These are phyloP conservation scores for Fonsecaea pedrosoi DNA, from an alignment of 2,329 filamentous ascomycete species.

Conservation along the genomic window DNA sequence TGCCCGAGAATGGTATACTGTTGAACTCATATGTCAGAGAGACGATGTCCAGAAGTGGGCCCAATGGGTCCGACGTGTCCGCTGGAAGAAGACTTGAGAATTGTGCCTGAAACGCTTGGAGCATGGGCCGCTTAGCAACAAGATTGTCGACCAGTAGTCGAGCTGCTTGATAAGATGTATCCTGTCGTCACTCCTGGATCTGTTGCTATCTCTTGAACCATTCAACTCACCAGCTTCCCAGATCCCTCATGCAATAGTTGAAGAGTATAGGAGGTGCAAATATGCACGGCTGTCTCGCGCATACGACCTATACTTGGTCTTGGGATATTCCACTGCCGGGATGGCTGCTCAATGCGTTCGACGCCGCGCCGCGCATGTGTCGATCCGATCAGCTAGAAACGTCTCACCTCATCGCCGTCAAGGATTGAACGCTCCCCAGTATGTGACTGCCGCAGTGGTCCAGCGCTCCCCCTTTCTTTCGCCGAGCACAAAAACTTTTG, in stretches of 20 bases:
- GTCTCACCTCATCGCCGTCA: background rate
- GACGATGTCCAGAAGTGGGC: constrained; percentile 76
- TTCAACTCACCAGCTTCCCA: background rate
- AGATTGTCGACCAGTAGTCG: background rate
- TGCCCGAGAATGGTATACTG: constrained; percentile 73
- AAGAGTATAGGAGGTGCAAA: background rate
- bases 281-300: background rate
- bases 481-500: background rate
- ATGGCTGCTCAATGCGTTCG: background rate
- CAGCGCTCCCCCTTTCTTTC: constrained; percentile 9
- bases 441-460: background rate
- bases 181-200: background rate
- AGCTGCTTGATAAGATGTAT: background rate
- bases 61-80: constrained; percentile 72
- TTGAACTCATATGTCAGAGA: constrained; percentile 72
- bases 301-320: background rate
- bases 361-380: background rate
- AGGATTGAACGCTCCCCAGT: background rate
- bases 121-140: background rate
- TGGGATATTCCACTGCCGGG: background rate
- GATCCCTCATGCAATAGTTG: background rate
- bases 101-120: background rate
- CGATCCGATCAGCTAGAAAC: background rate
- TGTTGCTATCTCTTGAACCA: background rate
- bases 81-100: constrained; percentile 70